Base-by-base conservation (phyloP, 2,329 filamentous ascomycete species). In the Aureobasidium pullulans region DNA sequence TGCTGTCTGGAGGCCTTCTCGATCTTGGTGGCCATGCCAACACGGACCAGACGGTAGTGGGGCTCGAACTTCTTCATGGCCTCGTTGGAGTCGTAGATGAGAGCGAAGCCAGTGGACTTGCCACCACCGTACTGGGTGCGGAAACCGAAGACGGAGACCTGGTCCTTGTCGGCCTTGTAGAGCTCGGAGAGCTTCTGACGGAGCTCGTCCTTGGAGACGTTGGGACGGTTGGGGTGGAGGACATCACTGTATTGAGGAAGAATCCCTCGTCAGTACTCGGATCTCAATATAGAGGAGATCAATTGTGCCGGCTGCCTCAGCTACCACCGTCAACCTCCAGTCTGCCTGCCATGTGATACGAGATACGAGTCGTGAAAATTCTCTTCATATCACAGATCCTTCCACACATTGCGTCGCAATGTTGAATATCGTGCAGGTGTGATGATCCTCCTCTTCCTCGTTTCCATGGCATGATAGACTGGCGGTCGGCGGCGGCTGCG, bases 11-110 rank as follows among this genome's bases (percentile, higher is more conserved):
- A 90, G 73, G 94, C 86, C 84, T 92, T 93, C 89, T 99, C 94
- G 78, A 90, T 84, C 90, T 97, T 97, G 78, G 79, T 84, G 74
- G 90, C 93, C 71, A 90, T 83, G 76, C 93, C 94, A 76, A 96
- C 90, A 71, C 94, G 87, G 78, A 99, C 85, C 71, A 96, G 86
- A 80, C 94, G 88, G 88, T 96, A 96, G 81, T 88, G 88, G 73
- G 94, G 94, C 87, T 99, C 94, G 80, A 97, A 99, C 83, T 97
- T 97, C 90, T 96, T 96, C 87, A 99, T 87, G 73, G 92, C 90
- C 85, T 99, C 94, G 76, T 86, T 82, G 69, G 90, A 96, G 81
- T 99, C 94, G 86, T 99, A 99, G 83, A 99, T 84, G 74, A 97
- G 90, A 69, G 91, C 94, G 77, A 99, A 99, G 73, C 94, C 94